phyloP scores from a whole-genome alignment of 31 red algal genomes.

The Endocladia muricata region DNA sequence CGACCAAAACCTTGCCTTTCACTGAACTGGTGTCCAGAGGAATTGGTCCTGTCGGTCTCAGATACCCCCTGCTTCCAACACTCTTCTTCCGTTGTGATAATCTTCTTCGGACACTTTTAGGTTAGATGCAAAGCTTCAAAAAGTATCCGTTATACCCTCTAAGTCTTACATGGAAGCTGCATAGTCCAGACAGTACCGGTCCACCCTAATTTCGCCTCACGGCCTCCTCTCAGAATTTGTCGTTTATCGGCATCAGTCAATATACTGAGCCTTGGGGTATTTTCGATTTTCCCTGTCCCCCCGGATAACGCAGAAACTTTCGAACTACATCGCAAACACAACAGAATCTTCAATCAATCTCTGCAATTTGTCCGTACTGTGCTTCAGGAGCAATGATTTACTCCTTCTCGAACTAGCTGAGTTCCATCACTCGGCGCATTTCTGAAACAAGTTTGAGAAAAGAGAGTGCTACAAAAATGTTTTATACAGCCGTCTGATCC shows the following conservation, averaged over 20 bases:
- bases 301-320: not conserved
- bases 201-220: not conserved
- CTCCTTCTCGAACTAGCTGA: not conserved
- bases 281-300: not conserved
- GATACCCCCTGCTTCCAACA: not conserved
- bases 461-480: too few relatives aligned
- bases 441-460: too few relatives aligned
- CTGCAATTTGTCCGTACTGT: not conserved
- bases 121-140: not conserved
- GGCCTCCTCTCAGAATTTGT: not conserved
- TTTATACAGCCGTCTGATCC: too few relatives aligned
- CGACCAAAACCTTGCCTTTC: not conserved
- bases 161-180: not conserved
- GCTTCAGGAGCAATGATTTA: not conserved
- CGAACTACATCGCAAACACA: not conserved
- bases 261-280: not conserved
- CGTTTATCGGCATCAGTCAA: not conserved
- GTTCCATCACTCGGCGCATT: not conserved
- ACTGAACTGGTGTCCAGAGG: not conserved
- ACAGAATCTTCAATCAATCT: not conserved
- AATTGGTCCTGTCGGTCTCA: not conserved
- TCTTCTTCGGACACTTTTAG: not conserved
- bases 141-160: not conserved
- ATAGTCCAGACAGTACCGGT: not conserved
- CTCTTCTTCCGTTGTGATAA: not conserved